Base-by-base conservation (phyloP, 345 rosid genomes). In the Gynandropsis gynandra region DNA sequence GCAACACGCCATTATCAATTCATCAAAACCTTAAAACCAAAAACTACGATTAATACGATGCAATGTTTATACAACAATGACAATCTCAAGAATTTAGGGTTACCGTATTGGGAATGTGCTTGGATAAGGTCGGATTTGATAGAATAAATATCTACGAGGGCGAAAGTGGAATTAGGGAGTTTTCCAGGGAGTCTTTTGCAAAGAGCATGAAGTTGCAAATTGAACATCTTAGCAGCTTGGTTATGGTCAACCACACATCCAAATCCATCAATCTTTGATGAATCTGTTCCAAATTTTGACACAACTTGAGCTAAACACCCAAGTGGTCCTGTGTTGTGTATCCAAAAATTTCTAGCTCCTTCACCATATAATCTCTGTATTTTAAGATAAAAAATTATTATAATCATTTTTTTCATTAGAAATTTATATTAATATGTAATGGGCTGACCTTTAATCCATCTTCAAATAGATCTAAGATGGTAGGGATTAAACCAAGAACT, bases 1-100 rank as follows among this genome's bases (percentile, higher is more conserved):
- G 52, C 98, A 92, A 68, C 98, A 92, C 41, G 82, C 89, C 89
- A 79, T 78, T 63, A 82, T 73, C 4, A 90, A 84, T 49, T 92
- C 90, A 52, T 87, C 96, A 58, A 92, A 92, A 62, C 96, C 95
- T 92, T 72, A 66, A 57, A 18, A 67, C 54, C 1, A 6, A 29
- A 8, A 20, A 27, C 29, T 24, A 4, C n/a, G 7, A 11, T 13
- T 4, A 16, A 13, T 11, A 13, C 42, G 42, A 15, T 39, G 12
- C n/a, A 7, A 15, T 11, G 4, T 21, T 29, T 10, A 17, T 31
- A 15, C 14, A 18, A 13, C 4, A 16, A 16, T 7, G 38, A 50
- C 24, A 43, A 14, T 41, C 7, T 16, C 40, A 10, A 24, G 1
- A 29, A 10, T 4, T 10, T 12, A 5, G 24, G 40, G 50, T 4